These are phyloP conservation scores for Colletotrichum siamense DNA, from an alignment of 2,329 filamentous ascomycete genomes.

Conservation along the genomic window DNA sequence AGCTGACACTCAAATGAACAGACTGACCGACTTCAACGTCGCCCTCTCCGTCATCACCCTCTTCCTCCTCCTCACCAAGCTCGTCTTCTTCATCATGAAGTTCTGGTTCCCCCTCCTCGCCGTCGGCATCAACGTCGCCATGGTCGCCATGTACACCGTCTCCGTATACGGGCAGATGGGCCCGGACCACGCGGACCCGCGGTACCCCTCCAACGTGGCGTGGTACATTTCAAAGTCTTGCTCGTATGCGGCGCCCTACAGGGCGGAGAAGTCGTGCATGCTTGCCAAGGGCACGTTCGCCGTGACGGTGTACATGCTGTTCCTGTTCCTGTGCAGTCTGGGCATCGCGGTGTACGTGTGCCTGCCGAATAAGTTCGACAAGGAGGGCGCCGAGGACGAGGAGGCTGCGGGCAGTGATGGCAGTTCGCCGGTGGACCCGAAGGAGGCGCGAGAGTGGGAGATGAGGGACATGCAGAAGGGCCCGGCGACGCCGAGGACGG, in stretches of 20 bases:
- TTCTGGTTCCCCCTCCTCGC: constrained; percentile 72
- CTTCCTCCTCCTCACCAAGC: constrained; percentile 77
- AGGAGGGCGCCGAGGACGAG: constrained; percentile 49
- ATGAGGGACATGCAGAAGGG: constrained; percentile 58
- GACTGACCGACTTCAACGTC: constrained; percentile 77
- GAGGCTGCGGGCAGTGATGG: constrained; percentile 29
- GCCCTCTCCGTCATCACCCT: constrained; percentile 77
- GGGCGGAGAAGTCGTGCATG: constrained; percentile 64
- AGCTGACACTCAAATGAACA: constrained; percentile 37
- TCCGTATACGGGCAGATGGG: constrained; percentile 75
- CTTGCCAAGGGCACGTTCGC: constrained; percentile 73
- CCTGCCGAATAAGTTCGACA: constrained; percentile 61
- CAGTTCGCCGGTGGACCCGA: constrained; percentile 34
- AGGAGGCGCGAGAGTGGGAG: constrained; percentile 58
- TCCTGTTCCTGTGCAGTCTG: constrained; percentile 65
- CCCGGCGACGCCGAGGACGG: constrained; percentile 37
- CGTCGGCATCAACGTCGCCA: constrained; percentile 58
- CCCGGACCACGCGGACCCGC: constrained; percentile 72
- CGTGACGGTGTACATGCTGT: constrained; percentile 68
- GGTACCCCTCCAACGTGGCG: constrained; percentile 64
- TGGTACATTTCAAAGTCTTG: constrained; percentile 82
- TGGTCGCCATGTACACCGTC: constrained; percentile 68
- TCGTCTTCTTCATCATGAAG: constrained; percentile 73
- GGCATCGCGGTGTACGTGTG: constrained; percentile 63
- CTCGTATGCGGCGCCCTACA: constrained; percentile 59